Base-by-base conservation (phyloP, 257 asterid genomes). In the Datura wrightii region DNA sequence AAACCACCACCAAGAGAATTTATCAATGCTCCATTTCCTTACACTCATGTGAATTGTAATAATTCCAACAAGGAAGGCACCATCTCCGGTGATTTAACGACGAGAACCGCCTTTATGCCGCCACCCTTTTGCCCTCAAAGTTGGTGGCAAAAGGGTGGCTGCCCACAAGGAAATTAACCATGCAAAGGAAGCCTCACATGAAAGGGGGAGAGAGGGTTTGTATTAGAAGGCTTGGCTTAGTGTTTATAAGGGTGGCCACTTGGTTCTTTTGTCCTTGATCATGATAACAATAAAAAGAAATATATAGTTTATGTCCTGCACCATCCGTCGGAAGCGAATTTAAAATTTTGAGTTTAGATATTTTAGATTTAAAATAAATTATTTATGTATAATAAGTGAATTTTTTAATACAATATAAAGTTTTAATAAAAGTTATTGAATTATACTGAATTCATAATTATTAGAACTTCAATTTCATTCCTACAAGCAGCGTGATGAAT, bases 271-370 rank as follows among this genome's bases (percentile, higher is more conserved):
- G 59, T 46, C 39, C 6, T 72, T 19, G 41, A 31, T 44, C 39
- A 72, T 71, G 80, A 44, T 6, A 9, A 3, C 11, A 44, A 5
- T 10, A 10, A 60, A 72, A 46, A 19, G 0, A n/a, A 0, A 24
- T 24, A 24, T 24, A n/a, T 9, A 5, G 15, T 41, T 41, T 41
- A 41, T 69, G 6, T 16, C 5, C 3, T 16, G 11, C 5, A 67
- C 1, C 1, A 1, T 1, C 39, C 3, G 1, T 10, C 1, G 4
- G 5, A 62, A 0, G 7, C 2, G 10, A 0, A 39, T 41, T 41
- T 4, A 18, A 1, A 69, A 69, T 41, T 69, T 69, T 39, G 8
- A 69, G 11, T 69, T 69, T 6, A 15, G 10, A 16, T 14, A 4
- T 60, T 60, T 9, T 3, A 3, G 2, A 19, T 24, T 19, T 19